These are phyloP conservation scores for Blastobotrys ciferrii DNA, from an alignment of 1,139 yeast species.

Conservation along the genomic window DNA sequence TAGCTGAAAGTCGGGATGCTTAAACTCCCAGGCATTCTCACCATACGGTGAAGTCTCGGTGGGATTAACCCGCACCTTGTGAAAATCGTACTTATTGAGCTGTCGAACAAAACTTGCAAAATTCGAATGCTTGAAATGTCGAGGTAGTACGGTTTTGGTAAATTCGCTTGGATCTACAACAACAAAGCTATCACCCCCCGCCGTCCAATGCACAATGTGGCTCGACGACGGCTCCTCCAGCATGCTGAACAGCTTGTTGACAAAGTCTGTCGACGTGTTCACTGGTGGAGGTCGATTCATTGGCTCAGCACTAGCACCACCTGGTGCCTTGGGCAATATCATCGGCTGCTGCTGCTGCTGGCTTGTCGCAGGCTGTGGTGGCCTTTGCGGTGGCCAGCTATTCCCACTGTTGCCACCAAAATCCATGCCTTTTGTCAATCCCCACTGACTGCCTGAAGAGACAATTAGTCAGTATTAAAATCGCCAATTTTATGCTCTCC, in stretches of 20 bases:
- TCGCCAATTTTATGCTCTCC: neutral
- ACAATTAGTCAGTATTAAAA: neutral
- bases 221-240: constrained; percentile 74
- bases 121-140: constrained; percentile 89
- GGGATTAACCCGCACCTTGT: constrained; percentile 68
- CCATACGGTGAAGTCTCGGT: constrained; percentile 61
- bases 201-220: constrained; percentile 80
- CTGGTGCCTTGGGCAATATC: neutral
- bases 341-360: neutral
- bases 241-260: constrained; percentile 60
- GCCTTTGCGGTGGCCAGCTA: neutral
- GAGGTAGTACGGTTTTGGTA: constrained; percentile 79
- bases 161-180: constrained; percentile 87
- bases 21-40: constrained; percentile 85
- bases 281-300: neutral
- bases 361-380: neutral
- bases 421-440: neutral
- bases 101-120: constrained; percentile 92
- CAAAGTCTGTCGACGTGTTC: constrained; percentile 26
- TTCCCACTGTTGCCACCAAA: neutral
- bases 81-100: constrained; percentile 93
- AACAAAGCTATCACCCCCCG: constrained; percentile 78
- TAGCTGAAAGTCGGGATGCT: constrained; percentile 80
- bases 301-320: neutral
- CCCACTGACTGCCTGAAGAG: neutral